Evolutionary conservation across 768 basidiomycete genomes (phyloP), one percentile per base, ranked within the genome.

Genomic region (Gelatoporia subvermispora): DNA sequence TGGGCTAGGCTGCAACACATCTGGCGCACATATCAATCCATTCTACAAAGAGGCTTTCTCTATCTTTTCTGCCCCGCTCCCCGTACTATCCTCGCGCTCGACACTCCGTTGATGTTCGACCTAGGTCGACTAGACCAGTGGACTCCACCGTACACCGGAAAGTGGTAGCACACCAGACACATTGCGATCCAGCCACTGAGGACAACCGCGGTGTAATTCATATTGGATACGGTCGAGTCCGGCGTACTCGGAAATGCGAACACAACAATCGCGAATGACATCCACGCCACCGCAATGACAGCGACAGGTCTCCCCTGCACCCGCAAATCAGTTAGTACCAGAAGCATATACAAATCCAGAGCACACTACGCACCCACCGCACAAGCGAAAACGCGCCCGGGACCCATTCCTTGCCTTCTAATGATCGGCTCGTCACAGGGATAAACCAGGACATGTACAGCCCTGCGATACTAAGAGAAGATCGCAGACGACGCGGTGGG

Each of bases 311-410:
- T 24, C 9, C 62, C 57, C 64, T 67, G 47, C 13, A 8, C 40
- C n/a, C 3, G 13, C 3, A n/a, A 17, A 35, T 31, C 28, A 49
- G 23, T 22, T 3, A 39, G 23, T 23, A 20, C 17, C 28, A 13
- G 8, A 21, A 15, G 31, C 52, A 75, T 72, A 17, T 3, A n/a
- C n/a, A n/a, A n/a, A n/a, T n/a, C n/a, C n/a, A n/a, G n/a, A n/a
- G 22, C 43, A 16, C 2, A 20, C 13, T 13, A 53, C 63, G 24
- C 34, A 63, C 63, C 20, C 57, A 60, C 16, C 60, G 52, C 5
- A 68, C 70, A 11, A 70, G 60, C 28, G 59, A 49, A 57, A 67
- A 72, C n/a, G 69, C 69, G 0, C 70, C 70, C 0, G 66, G 69
- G 28, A 50, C 45, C 53, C 59, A 65, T n/a, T 49, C 46, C 8